phyloP scores from a whole-genome alignment of 352 stramenopile genomes.

The Pythium brassicae region DNA sequence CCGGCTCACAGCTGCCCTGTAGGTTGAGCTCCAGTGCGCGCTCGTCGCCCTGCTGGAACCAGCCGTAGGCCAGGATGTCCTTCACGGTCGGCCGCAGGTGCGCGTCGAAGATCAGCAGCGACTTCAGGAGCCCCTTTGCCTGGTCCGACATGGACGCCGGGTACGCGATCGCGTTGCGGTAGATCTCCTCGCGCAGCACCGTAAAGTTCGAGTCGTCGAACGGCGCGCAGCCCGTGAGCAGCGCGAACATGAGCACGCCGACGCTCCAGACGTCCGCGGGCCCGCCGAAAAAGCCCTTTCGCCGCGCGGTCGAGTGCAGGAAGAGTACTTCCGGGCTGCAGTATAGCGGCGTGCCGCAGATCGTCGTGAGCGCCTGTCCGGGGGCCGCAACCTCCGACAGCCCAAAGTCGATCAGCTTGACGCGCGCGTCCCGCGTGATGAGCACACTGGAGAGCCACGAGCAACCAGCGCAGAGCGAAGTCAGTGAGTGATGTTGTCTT shows the following conservation, averaged over 20 bases:
- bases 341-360: constrained; percentile 80
- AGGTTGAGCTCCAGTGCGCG: background rate
- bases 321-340: constrained; percentile 79
- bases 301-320: constrained; percentile 33
- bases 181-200: constrained; percentile 56
- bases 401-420: constrained; percentile 97
- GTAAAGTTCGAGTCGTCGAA: constrained; percentile 79
- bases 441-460: constrained; percentile 80
- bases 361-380: constrained; percentile 61
- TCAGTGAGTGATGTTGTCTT: background rate
- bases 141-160: constrained; percentile 55
- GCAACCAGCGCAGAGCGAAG: background rate
- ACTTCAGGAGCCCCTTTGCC: constrained; percentile 61
- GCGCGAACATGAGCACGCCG: constrained; percentile 74
- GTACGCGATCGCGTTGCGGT: constrained; percentile 65
- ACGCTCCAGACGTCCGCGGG: constrained; percentile 79
- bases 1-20: constrained; percentile 1
- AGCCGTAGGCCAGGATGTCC: constrained; percentile 59
- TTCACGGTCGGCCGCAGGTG: constrained; percentile 49
- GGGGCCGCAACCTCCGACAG: constrained; percentile 86
- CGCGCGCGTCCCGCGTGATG: constrained; percentile 85
- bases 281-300: constrained; percentile 47
- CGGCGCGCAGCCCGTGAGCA: constrained; percentile 76
- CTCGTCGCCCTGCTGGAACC: constrained; percentile 30
- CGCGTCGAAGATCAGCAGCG: constrained; percentile 58